A percentile compares a stretch with the other conserved stretches of the same genome.
phyloP scores from a whole-genome alignment of 1,284 basidiomycete species.

The Stygiomarasmius scandens region DNA sequence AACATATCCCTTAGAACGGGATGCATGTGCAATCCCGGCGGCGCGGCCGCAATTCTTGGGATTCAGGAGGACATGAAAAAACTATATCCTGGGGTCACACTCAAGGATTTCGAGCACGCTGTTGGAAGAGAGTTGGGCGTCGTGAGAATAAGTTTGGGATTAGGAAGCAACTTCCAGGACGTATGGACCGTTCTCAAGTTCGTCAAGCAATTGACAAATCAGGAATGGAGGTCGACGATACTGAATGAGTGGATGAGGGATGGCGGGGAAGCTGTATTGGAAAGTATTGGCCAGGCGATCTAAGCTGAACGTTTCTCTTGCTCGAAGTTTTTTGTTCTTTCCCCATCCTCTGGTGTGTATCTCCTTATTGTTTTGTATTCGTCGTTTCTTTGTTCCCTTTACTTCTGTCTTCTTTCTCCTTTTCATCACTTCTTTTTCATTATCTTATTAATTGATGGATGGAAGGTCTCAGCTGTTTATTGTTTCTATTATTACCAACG shows the following conservation, averaged over 20 bases:
- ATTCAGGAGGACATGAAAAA: constrained; percentile 68
- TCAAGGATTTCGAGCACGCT: constrained; percentile 59
- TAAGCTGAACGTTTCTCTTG: constrained; percentile 18
- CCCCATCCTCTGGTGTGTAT: background rate
- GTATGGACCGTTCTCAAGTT: constrained; percentile 70
- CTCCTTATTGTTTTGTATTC: background rate
- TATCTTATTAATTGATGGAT: background rate
- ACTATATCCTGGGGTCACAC: constrained; percentile 57
- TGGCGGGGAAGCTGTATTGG: background rate
- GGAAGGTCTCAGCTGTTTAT: background rate
- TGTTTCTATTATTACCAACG: background rate
- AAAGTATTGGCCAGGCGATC: constrained; percentile 28
- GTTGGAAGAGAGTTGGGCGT: constrained; percentile 74
- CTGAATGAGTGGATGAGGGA: constrained; percentile 48
- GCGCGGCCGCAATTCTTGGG: constrained; percentile 69
- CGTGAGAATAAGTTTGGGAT: constrained; percentile 73
- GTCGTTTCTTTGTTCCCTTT: background rate
- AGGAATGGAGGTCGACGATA: constrained; percentile 41
- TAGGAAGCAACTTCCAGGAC: constrained; percentile 75
- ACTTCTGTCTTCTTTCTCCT: background rate
- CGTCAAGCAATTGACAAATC: constrained; percentile 49
- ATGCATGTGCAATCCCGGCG: constrained; percentile 86
- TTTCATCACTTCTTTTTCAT: background rate
- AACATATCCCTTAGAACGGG: constrained; percentile 78
- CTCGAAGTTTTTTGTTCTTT: background rate